These are phyloP conservation scores for Cylindrodendrum hubeiense DNA, from an alignment of 2,329 filamentous ascomycete genomes.

Conservation along the genomic window DNA sequence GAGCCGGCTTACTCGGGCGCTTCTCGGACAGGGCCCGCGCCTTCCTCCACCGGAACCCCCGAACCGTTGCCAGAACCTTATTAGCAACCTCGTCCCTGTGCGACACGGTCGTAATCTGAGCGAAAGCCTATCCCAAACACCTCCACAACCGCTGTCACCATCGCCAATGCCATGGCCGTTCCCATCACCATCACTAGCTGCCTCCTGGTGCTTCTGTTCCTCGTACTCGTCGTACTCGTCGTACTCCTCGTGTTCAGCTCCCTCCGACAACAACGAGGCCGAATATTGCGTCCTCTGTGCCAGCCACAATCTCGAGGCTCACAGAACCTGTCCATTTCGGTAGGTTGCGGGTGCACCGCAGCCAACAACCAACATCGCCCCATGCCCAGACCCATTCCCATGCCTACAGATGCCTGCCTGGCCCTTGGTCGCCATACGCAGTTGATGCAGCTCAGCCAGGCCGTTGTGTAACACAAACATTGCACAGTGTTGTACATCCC, in stretches of 20 bases:
- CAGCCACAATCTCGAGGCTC: not conserved
- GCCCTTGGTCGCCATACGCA: constrained; percentile 14
- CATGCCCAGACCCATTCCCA: constrained; percentile 7
- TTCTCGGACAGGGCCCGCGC: constrained; percentile 15
- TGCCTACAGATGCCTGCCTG: constrained; percentile 17
- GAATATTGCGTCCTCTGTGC: not conserved
- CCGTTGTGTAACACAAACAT: constrained; percentile 42
- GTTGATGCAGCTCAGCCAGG: constrained; percentile 29
- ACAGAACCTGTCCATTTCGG: not conserved
- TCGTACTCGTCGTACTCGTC: not conserved
- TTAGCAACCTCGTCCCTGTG: constrained; percentile 27
- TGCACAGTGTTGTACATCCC: constrained; percentile 37
- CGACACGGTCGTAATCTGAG: constrained; percentile 17
- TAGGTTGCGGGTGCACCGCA: not conserved
- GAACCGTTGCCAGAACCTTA: constrained; percentile 40
- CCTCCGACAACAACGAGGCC: not conserved
- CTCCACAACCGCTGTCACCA: not conserved
- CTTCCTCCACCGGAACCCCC: constrained; percentile 36
- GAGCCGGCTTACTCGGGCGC: constrained; percentile 27
- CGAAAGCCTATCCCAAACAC: not conserved
- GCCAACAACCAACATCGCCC: not conserved
- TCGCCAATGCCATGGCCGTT: constrained; percentile 1
- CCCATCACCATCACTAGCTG: not conserved
- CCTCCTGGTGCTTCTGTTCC: not conserved
- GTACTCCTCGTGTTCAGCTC: not conserved